Evolutionary conservation across 75 land plant species (phyloP).

Genomic region (Azolla pinnata): DNA sequence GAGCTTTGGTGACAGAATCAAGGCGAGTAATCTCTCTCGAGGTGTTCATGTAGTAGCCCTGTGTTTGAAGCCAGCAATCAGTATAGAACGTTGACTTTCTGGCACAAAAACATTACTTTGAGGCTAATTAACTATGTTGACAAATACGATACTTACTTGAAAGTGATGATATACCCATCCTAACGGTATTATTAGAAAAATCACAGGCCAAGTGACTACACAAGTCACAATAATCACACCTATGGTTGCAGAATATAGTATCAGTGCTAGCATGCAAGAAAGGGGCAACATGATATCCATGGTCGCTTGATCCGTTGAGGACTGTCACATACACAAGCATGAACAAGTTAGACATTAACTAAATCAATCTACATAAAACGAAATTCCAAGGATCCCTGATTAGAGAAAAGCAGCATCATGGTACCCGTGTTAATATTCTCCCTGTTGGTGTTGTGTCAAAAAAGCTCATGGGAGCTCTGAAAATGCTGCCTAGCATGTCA

Average conservation of each 20-base stretch:
- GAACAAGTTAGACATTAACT: background rate
- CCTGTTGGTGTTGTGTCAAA: constrained; percentile 42
- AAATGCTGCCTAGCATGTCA: constrained; percentile 26
- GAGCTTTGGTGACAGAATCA: constrained; percentile 91
- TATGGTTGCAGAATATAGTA: constrained; percentile 16
- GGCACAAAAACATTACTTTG: no score
- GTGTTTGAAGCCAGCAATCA: no score
- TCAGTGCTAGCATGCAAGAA: constrained; percentile 14
- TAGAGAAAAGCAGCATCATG: no score
- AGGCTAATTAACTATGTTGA: no score
- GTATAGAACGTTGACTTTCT: no score
- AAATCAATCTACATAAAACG: background rate
- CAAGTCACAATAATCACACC: constrained; percentile 32
- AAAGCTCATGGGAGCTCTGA: constrained; percentile 36
- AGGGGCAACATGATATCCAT: constrained; percentile 25
- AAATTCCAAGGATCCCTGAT: no score
- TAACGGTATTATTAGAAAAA: constrained; percentile 30
- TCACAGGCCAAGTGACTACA: constrained; percentile 35
- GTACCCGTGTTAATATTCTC: constrained; percentile 37
- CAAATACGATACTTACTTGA: constrained; percentile 22
- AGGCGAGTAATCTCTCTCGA: constrained; percentile 90
- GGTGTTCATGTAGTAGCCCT: constrained; percentile 70
- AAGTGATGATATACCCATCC: constrained; percentile 18
- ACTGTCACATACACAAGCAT: constrained; percentile 9
- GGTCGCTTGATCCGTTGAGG: constrained; percentile 30